Evolutionary conservation across 1,139 yeast species (phyloP), one percentile per base, ranked within the genome.

Genomic region (Zygoascus meyerae): DNA sequence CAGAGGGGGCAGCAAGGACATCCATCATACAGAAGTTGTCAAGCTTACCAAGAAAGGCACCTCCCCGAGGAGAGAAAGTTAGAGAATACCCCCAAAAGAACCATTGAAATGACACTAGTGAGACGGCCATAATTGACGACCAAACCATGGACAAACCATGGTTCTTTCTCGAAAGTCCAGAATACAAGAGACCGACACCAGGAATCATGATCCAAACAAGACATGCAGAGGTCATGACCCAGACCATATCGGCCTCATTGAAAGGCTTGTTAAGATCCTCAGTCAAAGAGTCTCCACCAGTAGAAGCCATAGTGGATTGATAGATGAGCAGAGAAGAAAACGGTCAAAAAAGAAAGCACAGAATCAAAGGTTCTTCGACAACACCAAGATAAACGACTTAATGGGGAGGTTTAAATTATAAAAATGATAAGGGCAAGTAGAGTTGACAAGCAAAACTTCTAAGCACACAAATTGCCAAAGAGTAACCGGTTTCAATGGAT

Each of bases 81-180:
- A 92, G 74, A 7, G 97, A 84, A 67, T 85, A 90, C 50, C 97
- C 97, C 96, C 97, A 87, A 71, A 87, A 87, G 68, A 87, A 90
- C 97, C 97, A 90, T 63, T 90, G 96, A 76, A 90, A 87, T 1
- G 83, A 71, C 5, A 89, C 79, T 34, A 90, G 70, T 58, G 92
- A 81, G 17, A 80, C 79, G 12, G 95, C 89, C 86, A 86, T 87
- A 64, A 90, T 71, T 3, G 95, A 82, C n/a, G 95, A 94, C 96
- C 96, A 90, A 51, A 90, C 70, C 48, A 90, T 73, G 9, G 96
- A 84, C 50, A 89, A 71, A 12, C 97, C 95, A 61, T 90, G 96
- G 69, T 87, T 86, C 67, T 89, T 89, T 67, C 97, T 79, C 8
- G 95, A 82, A 54, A 89, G 72, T 55, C 97, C 97, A 31, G 95